Percentiles rank a stretch among this genome's conserved stretches.
Conservation (phyloP, 257 asterid genomes). For the Mentha longifolia region DNA sequence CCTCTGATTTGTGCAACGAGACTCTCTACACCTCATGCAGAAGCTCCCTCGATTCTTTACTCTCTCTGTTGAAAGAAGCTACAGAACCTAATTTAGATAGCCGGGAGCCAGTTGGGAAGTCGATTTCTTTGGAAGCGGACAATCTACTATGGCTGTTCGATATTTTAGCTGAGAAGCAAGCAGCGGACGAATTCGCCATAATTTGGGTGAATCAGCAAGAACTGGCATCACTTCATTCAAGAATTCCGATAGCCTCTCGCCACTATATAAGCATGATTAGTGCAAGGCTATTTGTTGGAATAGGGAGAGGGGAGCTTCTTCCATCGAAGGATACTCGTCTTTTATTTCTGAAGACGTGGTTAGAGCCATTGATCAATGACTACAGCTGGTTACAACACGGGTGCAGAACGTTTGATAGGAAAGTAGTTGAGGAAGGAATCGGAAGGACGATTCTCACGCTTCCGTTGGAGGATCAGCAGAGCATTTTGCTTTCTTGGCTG, state of each 20-base stretch:
- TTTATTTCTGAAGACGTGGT: slow-evolving; percentile 71
- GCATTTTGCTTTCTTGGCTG: slow-evolving; percentile 76
- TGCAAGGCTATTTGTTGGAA: slow-evolving; percentile 76
- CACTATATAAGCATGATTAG: slow-evolving; percentile 77
- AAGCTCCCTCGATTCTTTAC: slow-evolving; percentile 56
- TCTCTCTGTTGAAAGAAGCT: slow-evolving; percentile 70
- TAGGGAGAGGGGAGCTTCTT: slow-evolving; percentile 87
- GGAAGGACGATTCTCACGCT: slow-evolving; percentile 86
- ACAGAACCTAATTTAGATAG: slow-evolving; percentile 53
- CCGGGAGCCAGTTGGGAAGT: slow-evolving; percentile 51
- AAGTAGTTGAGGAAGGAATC: slow-evolving; percentile 90
- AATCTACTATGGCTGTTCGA: slow-evolving; percentile 88
- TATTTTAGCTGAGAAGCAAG: slow-evolving; percentile 66
- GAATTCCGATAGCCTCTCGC: slow-evolving; percentile 54
- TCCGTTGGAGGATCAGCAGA: slow-evolving; percentile 89
- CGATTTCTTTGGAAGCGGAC: slow-evolving; percentile 67
- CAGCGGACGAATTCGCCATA: slow-evolving; percentile 74
- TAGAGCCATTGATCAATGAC: slow-evolving; percentile 80
- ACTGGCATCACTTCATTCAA: slow-evolving; percentile 61
- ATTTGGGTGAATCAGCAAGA: slow-evolving; percentile 75
- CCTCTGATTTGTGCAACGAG: slow-evolving; percentile 63
- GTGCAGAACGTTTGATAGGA: slow-evolving; percentile 78
- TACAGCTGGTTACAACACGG: slow-evolving; percentile 88
- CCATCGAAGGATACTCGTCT: slow-evolving; percentile 79
- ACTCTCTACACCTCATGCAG: slow-evolving; percentile 66